Conservation (phyloP, 2,329 filamentous ascomycete genomes). For the Colletotrichum sojae region DNA sequence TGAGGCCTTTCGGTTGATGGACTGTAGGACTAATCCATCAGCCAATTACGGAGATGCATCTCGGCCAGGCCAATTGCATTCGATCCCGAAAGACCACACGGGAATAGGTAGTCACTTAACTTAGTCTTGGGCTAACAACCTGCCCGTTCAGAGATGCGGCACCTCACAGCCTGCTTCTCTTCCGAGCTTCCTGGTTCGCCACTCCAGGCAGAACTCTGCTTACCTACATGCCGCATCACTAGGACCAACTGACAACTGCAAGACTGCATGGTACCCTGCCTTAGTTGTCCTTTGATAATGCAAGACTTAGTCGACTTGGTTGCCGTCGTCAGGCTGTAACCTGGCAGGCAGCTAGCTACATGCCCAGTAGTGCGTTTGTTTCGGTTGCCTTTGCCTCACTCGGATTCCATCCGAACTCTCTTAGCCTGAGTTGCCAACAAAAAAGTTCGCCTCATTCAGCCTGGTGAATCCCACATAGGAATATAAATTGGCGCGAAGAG, state of each 20-base stretch:
- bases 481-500: constrained; percentile 10
- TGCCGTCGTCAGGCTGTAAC: neutral
- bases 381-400: constrained; percentile 4
- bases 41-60: neutral
- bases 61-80: constrained; percentile 3
- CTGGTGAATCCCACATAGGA: neutral
- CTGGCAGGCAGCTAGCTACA: neutral
- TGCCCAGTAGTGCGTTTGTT: constrained; percentile 1
- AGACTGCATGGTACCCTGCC: neutral
- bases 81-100: neutral
- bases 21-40: neutral
- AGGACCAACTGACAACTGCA: neutral
- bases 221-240: neutral
- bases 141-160: neutral
- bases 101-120: neutral
- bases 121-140: neutral
- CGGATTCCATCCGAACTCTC: neutral
- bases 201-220: constrained; percentile 10
- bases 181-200: neutral
- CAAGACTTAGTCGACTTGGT: neutral
- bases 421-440: neutral
- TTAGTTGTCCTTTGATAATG: neutral
- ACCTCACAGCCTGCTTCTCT: neutral
- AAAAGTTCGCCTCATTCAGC: neutral
- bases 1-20: neutral